Evolutionary conservation across 2,329 filamentous ascomycete genomes (phyloP).

Genomic region (Fusarium tupiense): DNA sequence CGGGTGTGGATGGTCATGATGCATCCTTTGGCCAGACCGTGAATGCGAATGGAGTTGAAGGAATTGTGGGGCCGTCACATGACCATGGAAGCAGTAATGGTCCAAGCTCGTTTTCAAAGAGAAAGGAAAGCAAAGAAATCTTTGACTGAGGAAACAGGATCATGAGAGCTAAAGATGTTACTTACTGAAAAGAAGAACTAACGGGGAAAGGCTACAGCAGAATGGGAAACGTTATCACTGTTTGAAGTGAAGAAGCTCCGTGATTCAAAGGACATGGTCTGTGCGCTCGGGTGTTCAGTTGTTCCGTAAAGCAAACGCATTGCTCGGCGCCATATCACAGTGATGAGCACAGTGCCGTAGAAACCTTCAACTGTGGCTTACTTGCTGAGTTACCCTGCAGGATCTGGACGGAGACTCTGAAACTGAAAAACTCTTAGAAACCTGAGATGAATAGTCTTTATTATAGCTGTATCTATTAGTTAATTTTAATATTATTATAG

Average conservation of each 20-base stretch:
- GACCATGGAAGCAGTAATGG: neutral
- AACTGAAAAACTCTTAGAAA: neutral
- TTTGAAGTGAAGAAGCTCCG: neutral
- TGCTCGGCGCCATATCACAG: neutral
- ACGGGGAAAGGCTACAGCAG: neutral
- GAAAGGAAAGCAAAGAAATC: accelerated
- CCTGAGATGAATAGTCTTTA: neutral
- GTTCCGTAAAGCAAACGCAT: neutral
- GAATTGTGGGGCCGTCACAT: neutral
- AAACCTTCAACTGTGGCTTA: neutral
- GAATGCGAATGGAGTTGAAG: neutral
- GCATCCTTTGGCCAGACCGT: neutral
- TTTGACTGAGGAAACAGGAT: accelerated
- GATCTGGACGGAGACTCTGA: neutral
- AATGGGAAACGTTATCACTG: neutral
- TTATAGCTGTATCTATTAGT: neutral
- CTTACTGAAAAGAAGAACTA: neutral
- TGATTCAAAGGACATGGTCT: neutral
- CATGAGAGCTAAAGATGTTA: no score
- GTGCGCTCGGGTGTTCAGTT: neutral
- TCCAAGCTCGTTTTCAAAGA: neutral
- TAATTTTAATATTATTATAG: accelerated
- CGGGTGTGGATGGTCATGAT: neutral
- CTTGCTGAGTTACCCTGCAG: neutral
- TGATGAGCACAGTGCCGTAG: accelerated